Base-by-base conservation (phyloP, 148 eudicot species). In the Chenopodium berlandieri region DNA sequence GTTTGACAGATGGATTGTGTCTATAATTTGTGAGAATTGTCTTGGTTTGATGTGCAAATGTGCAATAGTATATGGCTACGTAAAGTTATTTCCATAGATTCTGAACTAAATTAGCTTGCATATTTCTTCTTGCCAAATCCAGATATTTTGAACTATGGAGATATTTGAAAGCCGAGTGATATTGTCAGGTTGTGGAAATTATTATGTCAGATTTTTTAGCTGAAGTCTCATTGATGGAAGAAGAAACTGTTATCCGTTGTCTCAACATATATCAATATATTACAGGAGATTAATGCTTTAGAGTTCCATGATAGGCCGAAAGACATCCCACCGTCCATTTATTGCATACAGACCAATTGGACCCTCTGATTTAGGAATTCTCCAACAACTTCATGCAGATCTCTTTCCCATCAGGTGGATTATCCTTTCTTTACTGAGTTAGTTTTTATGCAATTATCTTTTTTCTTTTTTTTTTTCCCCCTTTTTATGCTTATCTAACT, bases 361-460 rank as follows among this genome's bases (percentile, higher is more conserved):
- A 72, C 91, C 98, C 65, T 91, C 98, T 67, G 99, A 96, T 85
- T 81, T 90, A 30, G 86, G 82, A 30, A 86, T 90, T 78, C 89
- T 96, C 76, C 87, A 87, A 81, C 90, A 90, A 82, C 81, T 92
- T 68, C 99, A 96, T 80, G 82, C 87, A 30, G 91, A 94, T 84
- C 86, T 96, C 22, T 96, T 96, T 77, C 99, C 99, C 75, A 92
- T 96, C 79, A 92, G 99, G 99, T 94, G 83, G 71, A 60, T 69
- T 34, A 75, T 78, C 47, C 50, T 30, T 30, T 76, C 52, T 68
- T 12, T 17, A 71, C 17, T 56, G 40, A 4, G 25, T 54, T 11
- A 25, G 16, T 78, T 78, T 44, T 74, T 19, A n/a, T 48, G 37
- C 25, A 22, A n/a, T 74, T 74, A 22, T 79, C 74, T 5, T 6